Percentiles rank a stretch among this genome's conserved stretches.
phyloP scores from a whole-genome alignment of 805 yeast species.

The Starmera pachycereana region DNA sequence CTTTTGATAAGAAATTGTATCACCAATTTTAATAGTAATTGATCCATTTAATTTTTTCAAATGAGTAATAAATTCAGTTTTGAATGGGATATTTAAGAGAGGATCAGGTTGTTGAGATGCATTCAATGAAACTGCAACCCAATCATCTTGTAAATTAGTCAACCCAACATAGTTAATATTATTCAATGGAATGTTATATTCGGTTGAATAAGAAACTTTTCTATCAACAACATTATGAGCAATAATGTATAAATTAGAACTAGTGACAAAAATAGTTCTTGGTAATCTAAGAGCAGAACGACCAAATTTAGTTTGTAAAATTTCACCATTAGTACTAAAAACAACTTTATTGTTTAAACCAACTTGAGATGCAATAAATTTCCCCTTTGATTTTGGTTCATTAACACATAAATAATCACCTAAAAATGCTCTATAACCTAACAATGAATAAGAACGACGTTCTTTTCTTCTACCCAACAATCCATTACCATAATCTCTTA shows the following conservation, averaged over 20 bases:
- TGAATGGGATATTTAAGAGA: conserved; percentile 69
- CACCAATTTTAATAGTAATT: conserved; percentile 54
- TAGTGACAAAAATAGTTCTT: conserved; percentile 63
- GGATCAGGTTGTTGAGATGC: conserved; percentile 55
- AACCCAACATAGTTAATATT: conserved; percentile 54
- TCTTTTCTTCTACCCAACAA: conserved; percentile 70
- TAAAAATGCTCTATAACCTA: conserved; percentile 81
- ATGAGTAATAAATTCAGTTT: conserved; percentile 80
- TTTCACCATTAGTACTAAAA: conserved; percentile 78
- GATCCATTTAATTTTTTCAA: conserved; percentile 51
- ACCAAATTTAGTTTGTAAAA: conserved; percentile 79
- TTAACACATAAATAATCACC: conserved; percentile 93
- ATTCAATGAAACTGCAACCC: conserved; percentile 55
- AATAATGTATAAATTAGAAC: conserved; percentile 50
- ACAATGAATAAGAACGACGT: conserved; percentile 77
- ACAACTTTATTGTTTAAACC: conserved; percentile 62
- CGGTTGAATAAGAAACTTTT: conserved; percentile 49
- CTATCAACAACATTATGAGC: conserved; percentile 63
- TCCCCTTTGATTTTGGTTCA: conserved; percentile 66
- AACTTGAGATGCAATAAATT: conserved; percentile 56
- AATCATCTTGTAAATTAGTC: conserved; percentile 79
- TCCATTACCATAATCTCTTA: conserved; percentile 75
- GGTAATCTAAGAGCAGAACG: conserved; percentile 76
- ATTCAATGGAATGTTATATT: conserved; percentile 49
- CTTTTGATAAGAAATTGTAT: conserved; percentile 74